A percentile compares a stretch with the other conserved stretches of the same genome.
Evolutionary conservation across 192 early-diverging fungal genomes (phyloP).

Genomic region (Funneliformis mosseae): DNA sequence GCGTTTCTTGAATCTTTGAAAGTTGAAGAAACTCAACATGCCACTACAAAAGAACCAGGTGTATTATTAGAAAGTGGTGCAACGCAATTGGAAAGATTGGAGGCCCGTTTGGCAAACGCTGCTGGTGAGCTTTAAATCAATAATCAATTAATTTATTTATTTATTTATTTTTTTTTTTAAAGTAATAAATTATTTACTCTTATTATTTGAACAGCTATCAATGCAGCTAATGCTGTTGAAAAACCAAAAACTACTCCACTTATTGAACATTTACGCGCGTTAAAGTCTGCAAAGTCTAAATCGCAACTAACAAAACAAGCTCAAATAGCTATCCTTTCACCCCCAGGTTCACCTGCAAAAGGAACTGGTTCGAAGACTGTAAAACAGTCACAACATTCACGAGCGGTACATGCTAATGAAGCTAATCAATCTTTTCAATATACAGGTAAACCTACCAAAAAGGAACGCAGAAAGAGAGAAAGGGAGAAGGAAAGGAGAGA

Average conservation of each 20-base stretch:
- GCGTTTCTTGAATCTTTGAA: slow-evolving; percentile 75
- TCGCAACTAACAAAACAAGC: slow-evolving; percentile 38
- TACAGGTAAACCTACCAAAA: neutral
- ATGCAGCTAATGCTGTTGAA: slow-evolving; percentile 39
- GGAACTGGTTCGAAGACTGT: slow-evolving; percentile 29
- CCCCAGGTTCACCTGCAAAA: slow-evolving; percentile 3
- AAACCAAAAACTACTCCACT: slow-evolving; percentile 77
- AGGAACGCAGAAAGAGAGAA: slow-evolving; percentile 23
- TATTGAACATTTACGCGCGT: slow-evolving; percentile 70
- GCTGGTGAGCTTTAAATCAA: slow-evolving; percentile 35
- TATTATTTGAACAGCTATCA: neutral
- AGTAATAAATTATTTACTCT: neutral
- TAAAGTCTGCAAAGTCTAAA: slow-evolving; percentile 64
- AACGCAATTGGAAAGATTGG: slow-evolving; percentile 54
- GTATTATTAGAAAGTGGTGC: slow-evolving; percentile 48
- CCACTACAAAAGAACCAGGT: slow-evolving; percentile 42
- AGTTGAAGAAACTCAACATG: slow-evolving; percentile 40
- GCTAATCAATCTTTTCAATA: too few species aligned
- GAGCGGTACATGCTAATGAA: too few species aligned
- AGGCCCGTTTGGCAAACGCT: slow-evolving; percentile 39
- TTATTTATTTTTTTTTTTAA: neutral
- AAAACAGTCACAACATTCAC: neutral
- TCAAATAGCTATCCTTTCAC: neutral
- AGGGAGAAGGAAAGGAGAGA: slow-evolving; percentile 9
- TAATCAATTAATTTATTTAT: neutral